Percentiles rank a stretch among this genome's conserved stretches.
phyloP scores from a whole-genome alignment of 768 basidiomycete genomes.

The Boletus rubescentipes region DNA sequence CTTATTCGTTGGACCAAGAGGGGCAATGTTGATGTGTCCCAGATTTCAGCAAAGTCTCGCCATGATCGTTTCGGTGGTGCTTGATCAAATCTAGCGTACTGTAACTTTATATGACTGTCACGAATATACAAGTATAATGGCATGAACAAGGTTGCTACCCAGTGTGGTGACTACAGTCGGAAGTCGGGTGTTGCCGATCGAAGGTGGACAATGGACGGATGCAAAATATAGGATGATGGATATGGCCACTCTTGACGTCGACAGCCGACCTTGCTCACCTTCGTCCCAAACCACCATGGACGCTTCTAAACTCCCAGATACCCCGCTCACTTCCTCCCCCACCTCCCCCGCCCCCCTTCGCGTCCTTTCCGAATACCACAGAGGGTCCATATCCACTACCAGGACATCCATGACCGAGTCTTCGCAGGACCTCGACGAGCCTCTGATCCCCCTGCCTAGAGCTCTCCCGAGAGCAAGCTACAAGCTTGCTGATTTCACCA shows the following conservation, averaged over 20 bases:
- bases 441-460: constrained; percentile 33
- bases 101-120: constrained; percentile 10
- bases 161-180: constrained; percentile 1
- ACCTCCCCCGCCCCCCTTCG: constrained; percentile 16
- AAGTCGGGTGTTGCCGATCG: constrained; percentile 20
- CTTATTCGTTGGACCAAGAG: not conserved
- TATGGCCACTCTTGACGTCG: constrained; percentile 8
- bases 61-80: constrained; percentile 4
- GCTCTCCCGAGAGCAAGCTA: constrained; percentile 64
- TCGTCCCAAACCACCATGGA: constrained; percentile 16
- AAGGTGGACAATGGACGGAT: constrained; percentile 20
- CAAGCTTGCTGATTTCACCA: constrained; percentile 72
- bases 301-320: constrained; percentile 9
- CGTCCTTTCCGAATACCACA: constrained; percentile 48
- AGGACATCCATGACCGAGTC: constrained; percentile 58
- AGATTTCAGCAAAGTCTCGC: not conserved
- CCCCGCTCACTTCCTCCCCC: not conserved
- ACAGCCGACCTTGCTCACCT: constrained; percentile 7
- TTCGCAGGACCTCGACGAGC: constrained; percentile 38
- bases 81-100: constrained; percentile 6
- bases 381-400: constrained; percentile 65
- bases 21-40: not conserved
- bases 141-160: constrained; percentile 12
- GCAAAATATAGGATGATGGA: not conserved
- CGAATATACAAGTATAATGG: constrained; percentile 18